Evolutionary conservation across 1,284 basidiomycete genomes (phyloP).

Genomic region (Paramarasmius palmivorus): DNA sequence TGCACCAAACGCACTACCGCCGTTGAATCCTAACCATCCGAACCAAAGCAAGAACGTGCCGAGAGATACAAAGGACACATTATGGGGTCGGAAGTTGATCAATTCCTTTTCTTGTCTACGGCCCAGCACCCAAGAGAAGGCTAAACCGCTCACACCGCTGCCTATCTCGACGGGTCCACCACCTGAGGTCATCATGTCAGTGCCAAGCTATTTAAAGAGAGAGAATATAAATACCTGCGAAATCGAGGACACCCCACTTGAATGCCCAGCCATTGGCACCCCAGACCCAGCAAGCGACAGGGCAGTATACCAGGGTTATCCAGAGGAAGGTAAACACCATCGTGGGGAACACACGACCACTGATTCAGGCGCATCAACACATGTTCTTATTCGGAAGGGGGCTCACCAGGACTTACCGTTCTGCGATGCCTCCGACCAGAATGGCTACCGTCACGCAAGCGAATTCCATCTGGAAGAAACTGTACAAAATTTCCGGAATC

Average conservation of each 20-base stretch:
- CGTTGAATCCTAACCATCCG: slow-evolving; percentile 77
- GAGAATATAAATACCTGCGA: slow-evolving; percentile 50
- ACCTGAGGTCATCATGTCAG: slow-evolving; percentile 39
- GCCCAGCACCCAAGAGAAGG: slow-evolving; percentile 85
- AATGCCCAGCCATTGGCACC: slow-evolving; percentile 48
- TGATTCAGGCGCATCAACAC: neutral
- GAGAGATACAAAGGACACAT: slow-evolving; percentile 86
- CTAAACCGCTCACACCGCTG: slow-evolving; percentile 84
- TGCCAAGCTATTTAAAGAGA: neutral
- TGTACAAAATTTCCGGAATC: slow-evolving; percentile 75
- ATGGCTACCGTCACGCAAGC: slow-evolving; percentile 79
- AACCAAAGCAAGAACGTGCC: slow-evolving; percentile 93
- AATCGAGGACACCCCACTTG: slow-evolving; percentile 91
- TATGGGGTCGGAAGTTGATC: slow-evolving; percentile 90
- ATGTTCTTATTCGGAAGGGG: too few species aligned
- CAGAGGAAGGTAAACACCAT: slow-evolving; percentile 89
- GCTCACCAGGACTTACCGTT: slow-evolving; percentile 44
- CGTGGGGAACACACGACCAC: slow-evolving; percentile 80
- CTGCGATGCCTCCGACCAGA: slow-evolving; percentile 82
- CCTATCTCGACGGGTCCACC: slow-evolving; percentile 94
- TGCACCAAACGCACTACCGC: slow-evolving; percentile 84
- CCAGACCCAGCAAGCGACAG: slow-evolving; percentile 77
- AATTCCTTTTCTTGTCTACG: slow-evolving; percentile 78
- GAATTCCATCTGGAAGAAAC: slow-evolving; percentile 90
- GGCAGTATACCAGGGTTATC: slow-evolving; percentile 85